Conservation (phyloP, 1,284 basidiomycete species). For the Omphalotus olearius region DNA sequence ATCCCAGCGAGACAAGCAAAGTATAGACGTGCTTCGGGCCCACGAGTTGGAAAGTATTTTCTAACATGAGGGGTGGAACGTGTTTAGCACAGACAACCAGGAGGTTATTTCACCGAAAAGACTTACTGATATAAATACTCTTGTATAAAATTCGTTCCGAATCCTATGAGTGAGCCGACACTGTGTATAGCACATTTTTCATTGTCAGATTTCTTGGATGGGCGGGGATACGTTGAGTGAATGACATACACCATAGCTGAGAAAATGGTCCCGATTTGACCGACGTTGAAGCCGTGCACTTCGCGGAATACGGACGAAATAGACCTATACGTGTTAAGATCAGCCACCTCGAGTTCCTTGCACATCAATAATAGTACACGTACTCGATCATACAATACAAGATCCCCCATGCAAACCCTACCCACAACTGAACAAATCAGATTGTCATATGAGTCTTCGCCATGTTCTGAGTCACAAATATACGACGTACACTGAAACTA, state of each 20-base stretch:
- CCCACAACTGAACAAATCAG: slow-evolving; percentile 51
- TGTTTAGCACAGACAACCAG: too few species aligned
- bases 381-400: slow-evolving; percentile 67
- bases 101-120: neutral
- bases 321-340: slow-evolving; percentile 35
- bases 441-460: too few species aligned
- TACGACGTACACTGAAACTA: slow-evolving; percentile 58
- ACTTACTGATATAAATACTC: slow-evolving; percentile 61
- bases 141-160: slow-evolving; percentile 55
- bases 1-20: slow-evolving; percentile 61
- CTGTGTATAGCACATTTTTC: slow-evolving; percentile 29
- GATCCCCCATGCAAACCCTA: slow-evolving; percentile 77
- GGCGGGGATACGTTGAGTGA: too few species aligned
- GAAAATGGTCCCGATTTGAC: slow-evolving; percentile 57
- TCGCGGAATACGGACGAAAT: slow-evolving; percentile 56
- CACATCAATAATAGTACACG: slow-evolving; percentile 17
- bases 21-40: slow-evolving; percentile 75
- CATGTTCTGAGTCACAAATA: too few species aligned
- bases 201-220: neutral
- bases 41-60: slow-evolving; percentile 47
- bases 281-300: slow-evolving; percentile 64
- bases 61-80: slow-evolving; percentile 27
- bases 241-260: slow-evolving; percentile 30
- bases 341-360: neutral
- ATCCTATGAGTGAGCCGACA: slow-evolving; percentile 59